Base-by-base conservation (phyloP, 2,329 filamentous ascomycete genomes). In the Thelonectria blattea region DNA sequence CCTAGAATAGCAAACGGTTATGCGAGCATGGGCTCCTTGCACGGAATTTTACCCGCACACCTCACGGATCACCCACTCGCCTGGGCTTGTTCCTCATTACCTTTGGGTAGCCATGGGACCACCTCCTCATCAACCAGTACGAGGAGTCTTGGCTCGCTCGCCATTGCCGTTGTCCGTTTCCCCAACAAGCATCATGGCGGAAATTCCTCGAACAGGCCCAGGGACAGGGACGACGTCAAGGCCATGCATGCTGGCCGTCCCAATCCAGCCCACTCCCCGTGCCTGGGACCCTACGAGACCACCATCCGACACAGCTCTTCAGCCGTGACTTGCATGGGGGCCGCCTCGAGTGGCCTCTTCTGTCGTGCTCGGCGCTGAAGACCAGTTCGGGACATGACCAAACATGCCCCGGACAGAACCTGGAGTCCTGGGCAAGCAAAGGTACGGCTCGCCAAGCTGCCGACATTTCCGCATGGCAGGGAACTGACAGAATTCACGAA, bases 231-330 rank as follows among this genome's bases (percentile, higher is more conserved):
- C 42, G 24, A 24, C 14, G 50, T 39, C 10, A 32, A 52, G 24
- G 24, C 15, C 42, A 46, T 17, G 17, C n/a, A 30, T 51, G 30
- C 12, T 30, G 17, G 17, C 18, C 45, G 18, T 59, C 52, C 52
- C 17, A 55, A 60, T 55, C 5, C 39, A 47, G 57, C 30, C 46
- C n/a, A 20, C 45, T 30, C 57, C 45, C 57, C 57, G 58, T 48
- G 15, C 41, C 43, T 27, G 18, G 48, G 30, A 3, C 20, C 47
- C 51, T 55, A 39, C 30, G 46, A 24, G 11, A 71, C 68, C 68
- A 65, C 48, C 68, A 67, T 65, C 58, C 61, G 65, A 70, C 49
- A 67, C 68, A 62, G 30, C 30, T 62, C 51, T 54, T 59, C 56
- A 55, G 58, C 60, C 56, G 61, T 65, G 63, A 54, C 54, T 58